Percentiles rank a stretch among this genome's conserved stretches.
phyloP scores from a whole-genome alignment of 164 flowering plant genomes.

The Tetrastigma voinierianum region DNA sequence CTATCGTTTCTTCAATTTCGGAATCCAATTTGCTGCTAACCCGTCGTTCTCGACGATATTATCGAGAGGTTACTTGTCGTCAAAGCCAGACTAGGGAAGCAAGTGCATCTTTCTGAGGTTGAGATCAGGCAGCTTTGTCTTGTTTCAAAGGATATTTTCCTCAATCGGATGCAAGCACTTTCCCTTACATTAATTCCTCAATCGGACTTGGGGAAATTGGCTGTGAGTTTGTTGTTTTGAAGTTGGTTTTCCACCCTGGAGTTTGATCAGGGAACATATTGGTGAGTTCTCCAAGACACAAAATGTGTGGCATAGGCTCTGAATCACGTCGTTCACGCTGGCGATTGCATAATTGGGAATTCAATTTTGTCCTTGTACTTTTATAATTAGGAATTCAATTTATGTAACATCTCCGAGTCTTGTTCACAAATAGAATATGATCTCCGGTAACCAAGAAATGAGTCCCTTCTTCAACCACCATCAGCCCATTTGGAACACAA shows the following conservation, averaged over 20 bases:
- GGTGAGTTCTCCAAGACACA: too few species aligned
- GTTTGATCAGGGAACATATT: neutral
- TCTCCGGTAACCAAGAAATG: too few species aligned
- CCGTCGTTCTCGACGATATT: slow-evolving; percentile 30
- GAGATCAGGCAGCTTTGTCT: slow-evolving; percentile 61
- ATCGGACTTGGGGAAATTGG: neutral
- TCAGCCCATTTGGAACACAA: too few species aligned
- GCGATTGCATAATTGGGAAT: too few species aligned
- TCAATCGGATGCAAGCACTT: slow-evolving; percentile 66
- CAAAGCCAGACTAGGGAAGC: slow-evolving; percentile 43
- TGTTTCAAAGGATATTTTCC: slow-evolving; percentile 42
- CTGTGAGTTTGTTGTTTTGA: neutral
- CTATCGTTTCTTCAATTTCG: neutral
- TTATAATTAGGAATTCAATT: too few species aligned
- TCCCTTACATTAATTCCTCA: slow-evolving; percentile 18
- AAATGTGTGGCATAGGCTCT: too few species aligned
- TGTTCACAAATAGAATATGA: too few species aligned
- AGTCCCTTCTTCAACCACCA: too few species aligned
- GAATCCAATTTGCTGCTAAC: neutral
- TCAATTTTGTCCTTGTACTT: too few species aligned
- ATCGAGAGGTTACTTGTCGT: slow-evolving; percentile 43
- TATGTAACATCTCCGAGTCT: too few species aligned
- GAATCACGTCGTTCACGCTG: too few species aligned
- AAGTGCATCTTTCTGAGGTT: slow-evolving; percentile 45
- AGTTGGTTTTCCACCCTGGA: neutral